phyloP scores from a whole-genome alignment of 2,329 filamentous ascomycete species.

The Basipetospora chlamydospora region DNA sequence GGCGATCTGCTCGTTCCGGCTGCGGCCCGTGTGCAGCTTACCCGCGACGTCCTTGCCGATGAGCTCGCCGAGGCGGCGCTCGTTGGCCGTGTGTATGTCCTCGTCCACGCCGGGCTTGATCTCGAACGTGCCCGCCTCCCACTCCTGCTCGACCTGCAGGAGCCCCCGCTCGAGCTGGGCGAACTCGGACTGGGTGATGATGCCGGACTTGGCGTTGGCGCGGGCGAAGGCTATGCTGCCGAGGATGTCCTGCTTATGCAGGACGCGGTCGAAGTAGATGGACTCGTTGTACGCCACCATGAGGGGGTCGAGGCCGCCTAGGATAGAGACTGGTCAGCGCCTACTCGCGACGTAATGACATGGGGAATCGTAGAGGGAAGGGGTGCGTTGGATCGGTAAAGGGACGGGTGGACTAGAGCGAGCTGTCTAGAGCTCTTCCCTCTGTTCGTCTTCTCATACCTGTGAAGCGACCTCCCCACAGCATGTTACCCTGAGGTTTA shows the following conservation, averaged over 20 bases:
- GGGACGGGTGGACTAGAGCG: conserved; percentile 10
- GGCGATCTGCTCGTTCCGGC: conserved; percentile 79
- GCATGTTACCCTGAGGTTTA: conserved; percentile 18
- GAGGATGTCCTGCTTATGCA: conserved; percentile 68
- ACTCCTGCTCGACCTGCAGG: conserved; percentile 37
- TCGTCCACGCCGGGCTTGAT: conserved; percentile 41
- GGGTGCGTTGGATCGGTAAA: no score
- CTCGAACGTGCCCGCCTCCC: conserved; percentile 32
- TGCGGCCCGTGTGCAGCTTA: conserved; percentile 79
- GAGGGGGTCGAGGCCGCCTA: conserved; percentile 68
- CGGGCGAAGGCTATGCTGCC: conserved; percentile 71
- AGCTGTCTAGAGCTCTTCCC: conserved; percentile 1
- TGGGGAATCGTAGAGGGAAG: no score
- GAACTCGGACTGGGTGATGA: conserved; percentile 62
- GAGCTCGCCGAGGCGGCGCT: conserved; percentile 63
- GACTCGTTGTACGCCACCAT: conserved; percentile 78
- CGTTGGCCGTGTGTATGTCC: conserved; percentile 55
- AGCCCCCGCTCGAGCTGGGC: conserved; percentile 59
- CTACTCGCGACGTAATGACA: no score
- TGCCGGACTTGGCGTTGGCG: conserved; percentile 61
- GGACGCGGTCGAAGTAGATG: conserved; percentile 62
- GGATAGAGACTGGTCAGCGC: conserved; percentile 3
- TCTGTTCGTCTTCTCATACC: no score
- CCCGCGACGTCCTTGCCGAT: conserved; percentile 75
- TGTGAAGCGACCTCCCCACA: conserved; percentile 36